Evolutionary conservation across 1,284 basidiomycete genomes (phyloP).

Genomic region (Xerocomus nothofagi): DNA sequence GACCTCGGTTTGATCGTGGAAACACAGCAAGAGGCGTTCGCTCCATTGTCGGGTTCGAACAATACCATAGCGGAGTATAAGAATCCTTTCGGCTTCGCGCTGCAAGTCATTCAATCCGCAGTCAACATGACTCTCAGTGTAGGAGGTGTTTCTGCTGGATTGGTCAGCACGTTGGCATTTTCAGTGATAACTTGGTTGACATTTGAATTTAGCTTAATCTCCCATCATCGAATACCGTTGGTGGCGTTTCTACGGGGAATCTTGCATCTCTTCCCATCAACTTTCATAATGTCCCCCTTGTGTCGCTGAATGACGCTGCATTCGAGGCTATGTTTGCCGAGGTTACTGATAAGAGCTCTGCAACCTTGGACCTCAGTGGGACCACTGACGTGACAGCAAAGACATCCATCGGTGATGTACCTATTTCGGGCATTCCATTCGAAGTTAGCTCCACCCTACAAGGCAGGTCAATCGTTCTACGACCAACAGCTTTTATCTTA

Average conservation of each 20-base stretch:
- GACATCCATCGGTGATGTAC: constrained; percentile 68
- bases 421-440: constrained; percentile 66
- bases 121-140: constrained; percentile 55
- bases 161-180: constrained; percentile 37
- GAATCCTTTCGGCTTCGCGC: constrained; percentile 77
- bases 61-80: constrained; percentile 65
- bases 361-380: constrained; percentile 55
- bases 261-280: constrained; percentile 55
- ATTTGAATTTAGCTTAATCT: constrained; percentile 48
- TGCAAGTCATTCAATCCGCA: constrained; percentile 61
- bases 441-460: constrained; percentile 55
- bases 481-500: neutral
- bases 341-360: constrained; percentile 52
- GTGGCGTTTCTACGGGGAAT: constrained; percentile 71
- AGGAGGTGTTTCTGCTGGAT: constrained; percentile 54
- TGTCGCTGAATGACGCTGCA: constrained; percentile 52
- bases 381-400: constrained; percentile 60
- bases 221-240: constrained; percentile 49
- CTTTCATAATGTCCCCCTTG: constrained; percentile 58
- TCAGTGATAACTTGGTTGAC: constrained; percentile 8
- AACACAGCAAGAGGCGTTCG: constrained; percentile 53
- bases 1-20: constrained; percentile 61
- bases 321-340: constrained; percentile 61
- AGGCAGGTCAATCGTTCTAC: constrained; percentile 36
- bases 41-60: constrained; percentile 60